phyloP scores from a whole-genome alignment of 1,139 yeast species.

The Wickerhamiella pararugosa region DNA sequence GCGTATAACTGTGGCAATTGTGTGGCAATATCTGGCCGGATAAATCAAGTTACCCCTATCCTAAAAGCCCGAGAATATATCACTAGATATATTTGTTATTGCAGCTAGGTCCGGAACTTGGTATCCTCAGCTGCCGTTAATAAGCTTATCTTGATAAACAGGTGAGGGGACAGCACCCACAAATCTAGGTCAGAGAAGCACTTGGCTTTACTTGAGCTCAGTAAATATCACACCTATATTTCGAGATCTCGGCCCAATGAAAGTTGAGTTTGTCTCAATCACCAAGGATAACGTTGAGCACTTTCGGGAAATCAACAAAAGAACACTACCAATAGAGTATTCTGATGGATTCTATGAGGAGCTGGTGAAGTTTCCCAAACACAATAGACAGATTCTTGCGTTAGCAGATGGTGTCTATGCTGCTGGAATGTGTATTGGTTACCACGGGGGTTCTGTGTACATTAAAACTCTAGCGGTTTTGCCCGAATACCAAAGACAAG shows the following conservation, averaged over 20 bases:
- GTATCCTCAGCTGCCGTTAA: too few relatives aligned
- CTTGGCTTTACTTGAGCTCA: too few relatives aligned
- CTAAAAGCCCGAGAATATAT: neutral
- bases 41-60: neutral
- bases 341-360: constrained; percentile 1
- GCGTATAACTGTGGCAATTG: neutral
- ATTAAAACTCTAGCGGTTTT: constrained; percentile 5
- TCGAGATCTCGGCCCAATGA: too few relatives aligned
- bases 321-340: neutral
- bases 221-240: too few relatives aligned
- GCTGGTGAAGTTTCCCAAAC: neutral
- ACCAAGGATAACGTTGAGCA: neutral
- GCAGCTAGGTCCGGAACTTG: neutral
- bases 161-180: too few relatives aligned
- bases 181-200: too few relatives aligned
- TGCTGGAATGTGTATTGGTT: neutral
- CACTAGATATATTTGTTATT: neutral
- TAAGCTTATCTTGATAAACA: too few relatives aligned
- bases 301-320: neutral
- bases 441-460: neutral
- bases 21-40: neutral
- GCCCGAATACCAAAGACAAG: neutral
- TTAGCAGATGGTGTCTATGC: constrained; percentile 4
- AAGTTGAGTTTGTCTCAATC: neutral
- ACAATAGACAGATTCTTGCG: constrained; percentile 1